A percentile compares a stretch with the other conserved stretches of the same genome.
These are phyloP conservation scores for Dissophora globulifera DNA, from an alignment of 192 early-diverging fungal species.

Conservation along the genomic window DNA sequence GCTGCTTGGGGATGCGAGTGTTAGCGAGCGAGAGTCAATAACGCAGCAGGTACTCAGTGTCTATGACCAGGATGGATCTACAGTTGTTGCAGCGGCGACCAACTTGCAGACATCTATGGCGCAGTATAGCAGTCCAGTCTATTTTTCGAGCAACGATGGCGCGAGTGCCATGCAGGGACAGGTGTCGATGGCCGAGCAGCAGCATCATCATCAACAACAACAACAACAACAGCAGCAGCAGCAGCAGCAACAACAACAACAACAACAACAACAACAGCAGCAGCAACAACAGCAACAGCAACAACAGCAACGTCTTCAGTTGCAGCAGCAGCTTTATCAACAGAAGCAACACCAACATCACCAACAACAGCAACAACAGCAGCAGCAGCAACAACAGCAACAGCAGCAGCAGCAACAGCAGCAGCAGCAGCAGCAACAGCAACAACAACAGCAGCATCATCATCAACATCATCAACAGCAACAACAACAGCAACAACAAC, in stretches of 20 bases:
- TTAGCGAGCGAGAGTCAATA: conserved; percentile 13
- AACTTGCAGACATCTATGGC: conserved; percentile 11
- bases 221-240: conserved; percentile 10
- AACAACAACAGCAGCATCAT: conserved; percentile 10
- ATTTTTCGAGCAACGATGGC: conserved; percentile 7
- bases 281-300: conserved; percentile 17
- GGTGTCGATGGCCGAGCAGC: not conserved
- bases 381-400: conserved; percentile 22
- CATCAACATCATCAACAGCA: conserved; percentile 19
- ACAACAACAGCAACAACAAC: conserved; percentile 18
- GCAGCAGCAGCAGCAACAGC: conserved; percentile 20
- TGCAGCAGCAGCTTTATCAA: conserved; percentile 19
- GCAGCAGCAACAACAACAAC: conserved; percentile 14
- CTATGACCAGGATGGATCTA: conserved; percentile 21
- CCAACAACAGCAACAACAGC: conserved; percentile 30
- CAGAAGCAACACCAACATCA: conserved; percentile 27
- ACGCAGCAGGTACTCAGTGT: conserved; percentile 16
- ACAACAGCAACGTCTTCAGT: conserved; percentile 20
- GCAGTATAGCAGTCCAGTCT: conserved; percentile 9
- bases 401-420: conserved; percentile 28
- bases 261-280: conserved; percentile 13
- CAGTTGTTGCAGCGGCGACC: too few species aligned
- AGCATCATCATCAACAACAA: conserved; percentile 7
- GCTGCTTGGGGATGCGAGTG: conserved; percentile 4
- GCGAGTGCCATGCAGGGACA: not conserved